Conservation (phyloP, 768 basidiomycete genomes). For the Lactarius indigo region DNA sequence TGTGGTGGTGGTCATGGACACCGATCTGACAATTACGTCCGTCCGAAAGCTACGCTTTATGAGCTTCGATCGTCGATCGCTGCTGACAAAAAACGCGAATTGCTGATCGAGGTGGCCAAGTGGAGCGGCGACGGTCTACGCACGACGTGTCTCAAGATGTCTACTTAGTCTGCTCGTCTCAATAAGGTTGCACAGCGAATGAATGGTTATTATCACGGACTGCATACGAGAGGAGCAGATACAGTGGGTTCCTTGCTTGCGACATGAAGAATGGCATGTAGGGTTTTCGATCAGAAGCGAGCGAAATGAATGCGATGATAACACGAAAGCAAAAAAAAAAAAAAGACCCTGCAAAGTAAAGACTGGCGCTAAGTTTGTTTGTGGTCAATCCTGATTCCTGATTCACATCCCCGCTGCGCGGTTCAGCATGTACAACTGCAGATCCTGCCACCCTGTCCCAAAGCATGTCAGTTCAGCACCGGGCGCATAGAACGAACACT, state of each 20-base stretch:
- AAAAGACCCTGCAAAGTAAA: slow-evolving; percentile 9
- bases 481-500: not conserved
- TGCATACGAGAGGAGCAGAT: slow-evolving; percentile 16
- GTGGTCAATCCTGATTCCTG: not conserved
- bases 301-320: slow-evolving; percentile 22
- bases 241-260: slow-evolving; percentile 19
- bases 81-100: slow-evolving; percentile 69
- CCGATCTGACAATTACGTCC: not conserved
- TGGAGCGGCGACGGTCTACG: slow-evolving; percentile 85
- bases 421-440: slow-evolving; percentile 71
- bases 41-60: slow-evolving; percentile 65
- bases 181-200: slow-evolving; percentile 6
- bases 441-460: slow-evolving; percentile 69
- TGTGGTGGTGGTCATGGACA: not conserved
- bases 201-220: slow-evolving; percentile 19
- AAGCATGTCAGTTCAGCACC: slow-evolving; percentile 4
- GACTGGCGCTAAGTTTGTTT: slow-evolving; percentile 15
- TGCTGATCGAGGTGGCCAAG: slow-evolving; percentile 73
- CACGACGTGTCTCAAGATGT: slow-evolving; percentile 76
- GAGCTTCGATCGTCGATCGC: slow-evolving; percentile 73
- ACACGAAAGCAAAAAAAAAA: slow-evolving; percentile 18
- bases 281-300: slow-evolving; percentile 2
- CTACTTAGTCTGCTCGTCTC: slow-evolving; percentile 28
- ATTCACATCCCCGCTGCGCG: slow-evolving; percentile 64
- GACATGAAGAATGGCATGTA: slow-evolving; percentile 16